phyloP scores from a whole-genome alignment of 495 filamentous ascomycete species.

The Xylaria grammica region DNA sequence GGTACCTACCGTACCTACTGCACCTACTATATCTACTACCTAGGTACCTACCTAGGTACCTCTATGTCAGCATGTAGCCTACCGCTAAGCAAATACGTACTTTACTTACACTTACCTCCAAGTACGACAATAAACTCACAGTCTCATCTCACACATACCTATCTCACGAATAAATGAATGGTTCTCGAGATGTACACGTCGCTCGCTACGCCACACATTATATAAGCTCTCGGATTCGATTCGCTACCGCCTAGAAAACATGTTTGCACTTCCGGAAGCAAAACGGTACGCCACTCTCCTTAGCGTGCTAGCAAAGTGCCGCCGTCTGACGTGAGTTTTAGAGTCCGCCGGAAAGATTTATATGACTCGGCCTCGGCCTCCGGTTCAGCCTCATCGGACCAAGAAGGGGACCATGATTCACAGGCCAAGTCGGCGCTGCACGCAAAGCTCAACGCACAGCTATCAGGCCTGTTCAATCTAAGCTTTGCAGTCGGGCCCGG shows the following conservation, averaged over 20 bases:
- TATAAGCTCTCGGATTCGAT: background rate
- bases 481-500: slow-evolving; percentile 19
- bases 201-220: background rate
- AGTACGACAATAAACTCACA: no score
- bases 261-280: slow-evolving; percentile 59
- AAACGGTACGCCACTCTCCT: slow-evolving; percentile 50
- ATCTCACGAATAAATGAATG: no score
- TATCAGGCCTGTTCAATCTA: slow-evolving; percentile 47
- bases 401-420: slow-evolving; percentile 25
- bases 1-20: no score
- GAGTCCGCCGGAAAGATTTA: slow-evolving; percentile 59
- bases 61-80: no score
- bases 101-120: no score
- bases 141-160: no score
- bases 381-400: slow-evolving; percentile 20
- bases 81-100: no score
- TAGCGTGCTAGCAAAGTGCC: background rate
- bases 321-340: slow-evolving; percentile 34
- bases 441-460: slow-evolving; percentile 46
- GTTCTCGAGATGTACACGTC: background rate
- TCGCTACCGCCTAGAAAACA: slow-evolving; percentile 24
- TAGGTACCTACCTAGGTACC: no score
- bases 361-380: slow-evolving; percentile 43
- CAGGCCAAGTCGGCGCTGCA: slow-evolving; percentile 36
- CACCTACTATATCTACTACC: no score